Evolutionary conservation across 805 yeast genomes (phyloP).

Genomic region (Myxozyma geophila): DNA sequence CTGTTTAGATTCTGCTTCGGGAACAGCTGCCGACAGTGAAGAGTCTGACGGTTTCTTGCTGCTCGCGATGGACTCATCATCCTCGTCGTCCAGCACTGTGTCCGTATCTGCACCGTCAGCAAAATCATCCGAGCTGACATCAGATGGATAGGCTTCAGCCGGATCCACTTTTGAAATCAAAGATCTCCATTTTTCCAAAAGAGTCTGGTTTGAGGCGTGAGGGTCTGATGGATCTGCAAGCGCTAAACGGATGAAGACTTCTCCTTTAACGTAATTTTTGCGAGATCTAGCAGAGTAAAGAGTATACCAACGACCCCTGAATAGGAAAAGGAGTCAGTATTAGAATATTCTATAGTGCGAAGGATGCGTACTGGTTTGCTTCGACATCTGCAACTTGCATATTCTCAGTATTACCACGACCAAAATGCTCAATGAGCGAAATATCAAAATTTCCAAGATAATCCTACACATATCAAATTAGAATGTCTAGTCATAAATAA

Average conservation of each 20-base stretch:
- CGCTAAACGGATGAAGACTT: constrained; percentile 16
- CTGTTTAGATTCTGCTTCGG: not conserved
- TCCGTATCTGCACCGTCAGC: not conserved
- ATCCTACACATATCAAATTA: constrained; percentile 13
- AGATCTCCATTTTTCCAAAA: constrained; percentile 21
- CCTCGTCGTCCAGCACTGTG: not conserved
- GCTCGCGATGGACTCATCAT: not conserved
- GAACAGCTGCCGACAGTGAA: too few species aligned
- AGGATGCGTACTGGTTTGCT: constrained; percentile 11
- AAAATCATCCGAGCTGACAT: constrained; percentile 1
- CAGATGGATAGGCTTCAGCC: not conserved
- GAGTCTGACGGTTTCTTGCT: not conserved
- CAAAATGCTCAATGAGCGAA: constrained; percentile 24
- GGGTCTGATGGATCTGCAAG: constrained; percentile 26
- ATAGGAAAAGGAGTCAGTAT: not conserved
- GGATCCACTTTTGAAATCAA: constrained; percentile 8
- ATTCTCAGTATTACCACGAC: not conserved
- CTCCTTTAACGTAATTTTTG: constrained; percentile 23
- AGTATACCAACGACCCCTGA: constrained; percentile 23
- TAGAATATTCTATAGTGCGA: too few species aligned
- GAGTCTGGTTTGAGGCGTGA: constrained; percentile 12
- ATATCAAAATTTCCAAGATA: constrained; percentile 34
- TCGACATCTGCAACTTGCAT: constrained; percentile 10
- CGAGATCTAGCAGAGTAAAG: constrained; percentile 23
- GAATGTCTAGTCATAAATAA: not conserved